Percentiles rank a stretch among this genome's conserved stretches.
Evolutionary conservation across 2,329 filamentous ascomycete genomes (phyloP).

Genomic region (Aureobasidium lini): DNA sequence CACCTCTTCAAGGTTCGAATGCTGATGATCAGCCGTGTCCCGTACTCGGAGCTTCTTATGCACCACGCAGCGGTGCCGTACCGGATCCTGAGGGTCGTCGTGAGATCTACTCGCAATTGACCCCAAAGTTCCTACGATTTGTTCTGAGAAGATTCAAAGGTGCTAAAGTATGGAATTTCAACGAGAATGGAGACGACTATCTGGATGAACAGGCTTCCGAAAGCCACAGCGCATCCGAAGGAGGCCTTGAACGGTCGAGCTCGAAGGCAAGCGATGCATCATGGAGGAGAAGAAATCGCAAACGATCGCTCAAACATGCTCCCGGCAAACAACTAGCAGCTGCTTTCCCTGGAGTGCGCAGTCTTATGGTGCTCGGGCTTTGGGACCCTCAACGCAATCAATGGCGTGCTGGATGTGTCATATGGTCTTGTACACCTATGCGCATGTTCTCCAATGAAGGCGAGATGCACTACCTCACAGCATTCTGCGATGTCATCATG

Average conservation of each 20-base stretch:
- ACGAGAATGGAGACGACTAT: conserved; percentile 22
- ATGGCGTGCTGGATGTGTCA: conserved; percentile 38
- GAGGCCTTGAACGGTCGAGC: neutral
- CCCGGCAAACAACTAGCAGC: conserved; percentile 2
- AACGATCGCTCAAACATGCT: neutral
- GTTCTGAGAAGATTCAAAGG: conserved; percentile 24
- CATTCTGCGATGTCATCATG: conserved; percentile 37
- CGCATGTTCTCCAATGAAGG: conserved; percentile 33
- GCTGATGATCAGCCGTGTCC: neutral
- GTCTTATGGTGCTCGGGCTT: conserved; percentile 43
- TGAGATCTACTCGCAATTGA: neutral
- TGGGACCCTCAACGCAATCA: conserved; percentile 40
- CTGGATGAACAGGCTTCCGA: conserved; percentile 22
- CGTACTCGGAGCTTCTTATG: neutral
- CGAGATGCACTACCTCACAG: conserved; percentile 35
- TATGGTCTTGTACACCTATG: conserved; percentile 40
- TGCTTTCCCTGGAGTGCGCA: conserved; percentile 36
- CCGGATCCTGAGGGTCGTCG: neutral
- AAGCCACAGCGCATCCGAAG: neutral
- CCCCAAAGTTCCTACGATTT: conserved; percentile 18
- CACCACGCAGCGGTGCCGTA: neutral
- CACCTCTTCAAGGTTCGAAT: neutral
- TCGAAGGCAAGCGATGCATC: neutral
- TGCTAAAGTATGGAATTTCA: conserved; percentile 29
- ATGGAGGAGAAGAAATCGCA: neutral